A percentile compares a stretch with the other conserved stretches of the same genome.
These are phyloP conservation scores for Phytophthora fragariaefolia DNA, from an alignment of 352 stramenopile genomes.

Conservation along the genomic window DNA sequence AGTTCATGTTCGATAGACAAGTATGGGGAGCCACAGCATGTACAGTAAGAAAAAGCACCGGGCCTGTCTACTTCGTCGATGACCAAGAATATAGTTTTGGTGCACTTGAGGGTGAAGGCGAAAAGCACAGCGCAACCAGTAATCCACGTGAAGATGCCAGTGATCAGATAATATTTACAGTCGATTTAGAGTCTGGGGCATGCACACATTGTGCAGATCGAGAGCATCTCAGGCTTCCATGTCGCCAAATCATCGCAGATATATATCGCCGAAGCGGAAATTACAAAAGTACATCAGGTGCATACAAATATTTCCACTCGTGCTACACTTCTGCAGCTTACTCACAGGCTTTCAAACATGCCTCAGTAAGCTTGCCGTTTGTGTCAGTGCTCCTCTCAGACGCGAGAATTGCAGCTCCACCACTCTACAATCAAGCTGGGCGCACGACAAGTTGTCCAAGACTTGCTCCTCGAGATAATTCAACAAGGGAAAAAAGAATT, in stretches of 20 bases:
- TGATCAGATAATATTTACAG: not conserved
- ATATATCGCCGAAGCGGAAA: not conserved
- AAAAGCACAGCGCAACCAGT: no score
- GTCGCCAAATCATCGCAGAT: constrained; percentile 15
- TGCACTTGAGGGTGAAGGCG: not conserved
- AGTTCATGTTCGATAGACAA: constrained; percentile 8
- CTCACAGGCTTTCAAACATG: not conserved
- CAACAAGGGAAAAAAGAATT: constrained; percentile 10
- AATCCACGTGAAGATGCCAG: not conserved
- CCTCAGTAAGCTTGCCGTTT: not conserved
- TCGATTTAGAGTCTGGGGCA: not conserved
- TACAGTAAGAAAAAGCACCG: constrained; percentile 1
- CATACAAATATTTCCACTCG: not conserved
- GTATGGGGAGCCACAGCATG: constrained; percentile 3
- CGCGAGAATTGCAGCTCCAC: not conserved
- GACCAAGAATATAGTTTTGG: not conserved
- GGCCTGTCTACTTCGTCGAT: not conserved
- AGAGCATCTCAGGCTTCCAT: constrained; percentile 7
- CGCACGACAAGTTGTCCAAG: not conserved
- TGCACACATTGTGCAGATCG: constrained; percentile 11
- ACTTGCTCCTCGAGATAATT: not conserved
- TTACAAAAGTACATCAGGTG: not conserved
- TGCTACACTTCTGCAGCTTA: not conserved
- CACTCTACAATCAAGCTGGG: constrained; percentile 14
- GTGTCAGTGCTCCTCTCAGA: not conserved